Evolutionary conservation across 208 protist genomes (phyloP), one percentile per base, ranked within the genome.

Genomic region (Herpetomonas muscarum): DNA sequence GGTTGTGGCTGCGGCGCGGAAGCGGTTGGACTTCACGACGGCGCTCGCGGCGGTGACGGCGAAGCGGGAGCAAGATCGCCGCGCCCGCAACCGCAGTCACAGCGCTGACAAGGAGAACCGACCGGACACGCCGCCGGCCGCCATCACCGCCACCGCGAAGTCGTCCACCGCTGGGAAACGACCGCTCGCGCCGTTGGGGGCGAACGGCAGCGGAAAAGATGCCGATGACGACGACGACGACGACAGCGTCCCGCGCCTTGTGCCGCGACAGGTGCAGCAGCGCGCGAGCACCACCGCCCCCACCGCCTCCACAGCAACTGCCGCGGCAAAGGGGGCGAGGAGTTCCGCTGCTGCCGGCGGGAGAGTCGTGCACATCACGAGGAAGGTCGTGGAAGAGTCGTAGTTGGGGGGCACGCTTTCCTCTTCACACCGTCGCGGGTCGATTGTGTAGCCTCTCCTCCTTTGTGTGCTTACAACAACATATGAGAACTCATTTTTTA

Each of bases 1-100:
- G 1, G 19, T 1, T 39, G n/a, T 17, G 2, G 13, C 31, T 1
- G 25, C 36, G 1, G 58, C 69, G 19, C 64, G 61, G 44, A 61
- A 67, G 4, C 64, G 55, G 3, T 48, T 75, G 10, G 74, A 81
- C 61, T 81, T 81, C 36, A 49, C 64, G 5, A 51, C 61, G 7
- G 74, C 64, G 28, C 37, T 81, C 7, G 74, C 74, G 2, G 54
- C 64, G 2, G 74, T 81, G 3, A 58, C 64, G 31, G 74, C 70
- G 53, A 81, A 73, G 45, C 74, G 74, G 1, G 63, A 69, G 12
- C 67, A 62, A 5, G 66, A 75, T 15, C 63, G 68, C 6, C 55
- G 34, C 4, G 61, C 48, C 9, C 51, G 55, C 1, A 67, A 61
- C 25, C 47, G 48, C 7, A 30, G 34, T 9, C 37, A 41, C 19